Conservation (phyloP, 352 stramenopile species). For the Globisporangium middletonii region DNA sequence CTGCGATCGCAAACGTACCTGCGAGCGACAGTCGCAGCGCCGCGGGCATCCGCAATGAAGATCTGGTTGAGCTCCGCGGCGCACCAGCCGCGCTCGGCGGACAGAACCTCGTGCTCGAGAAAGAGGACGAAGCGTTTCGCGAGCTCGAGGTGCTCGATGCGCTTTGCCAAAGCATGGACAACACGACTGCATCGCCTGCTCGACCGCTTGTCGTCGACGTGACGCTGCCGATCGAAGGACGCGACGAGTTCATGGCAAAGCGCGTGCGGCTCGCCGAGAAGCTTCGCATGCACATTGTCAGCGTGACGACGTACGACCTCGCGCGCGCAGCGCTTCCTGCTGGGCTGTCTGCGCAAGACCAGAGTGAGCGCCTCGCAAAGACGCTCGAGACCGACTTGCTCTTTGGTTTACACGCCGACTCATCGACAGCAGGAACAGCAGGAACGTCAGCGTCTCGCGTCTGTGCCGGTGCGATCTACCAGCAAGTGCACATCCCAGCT, state of each 20-base stretch:
- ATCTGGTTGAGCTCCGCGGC: conserved; percentile 46
- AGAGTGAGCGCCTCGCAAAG: conserved; percentile 48
- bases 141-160: conserved; percentile 40
- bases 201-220: conserved; percentile 43
- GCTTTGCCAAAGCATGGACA: background rate
- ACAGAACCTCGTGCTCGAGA: conserved; percentile 49
- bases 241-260: conserved; percentile 27
- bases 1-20: no score
- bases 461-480: conserved; percentile 58
- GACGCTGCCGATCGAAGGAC: conserved; percentile 39
- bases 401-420: conserved; percentile 38
- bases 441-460: conserved; percentile 7
- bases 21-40: background rate
- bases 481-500: conserved; percentile 36
- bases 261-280: conserved; percentile 29
- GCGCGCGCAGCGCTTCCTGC: conserved; percentile 3
- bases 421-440: background rate
- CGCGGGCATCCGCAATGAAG: conserved; percentile 35
- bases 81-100: conserved; percentile 28
- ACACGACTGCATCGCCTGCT: background rate
- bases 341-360: conserved; percentile 17
- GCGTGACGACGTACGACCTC: conserved; percentile 46
- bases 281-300: conserved; percentile 41
- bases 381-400: conserved; percentile 57
- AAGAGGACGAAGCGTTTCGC: conserved; percentile 71